Percentiles rank a stretch among this genome's conserved stretches.
These are phyloP conservation scores for Hsuehochloa calcarea DNA, from an alignment of 176 grass and related monocot species.

Conservation along the genomic window DNA sequence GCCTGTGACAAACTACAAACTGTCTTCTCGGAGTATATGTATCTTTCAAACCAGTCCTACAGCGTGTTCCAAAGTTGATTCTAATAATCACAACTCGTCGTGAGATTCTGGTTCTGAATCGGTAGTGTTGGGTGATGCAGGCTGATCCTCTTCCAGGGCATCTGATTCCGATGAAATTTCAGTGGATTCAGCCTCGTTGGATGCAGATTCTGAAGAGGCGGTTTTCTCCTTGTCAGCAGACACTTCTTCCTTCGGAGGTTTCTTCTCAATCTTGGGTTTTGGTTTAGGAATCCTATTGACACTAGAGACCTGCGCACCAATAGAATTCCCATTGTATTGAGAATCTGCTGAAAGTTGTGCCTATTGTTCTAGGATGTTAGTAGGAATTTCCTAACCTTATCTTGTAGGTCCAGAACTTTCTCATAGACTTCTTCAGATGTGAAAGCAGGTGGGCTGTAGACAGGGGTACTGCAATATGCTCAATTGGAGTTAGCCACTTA, in stretches of 20 bases:
- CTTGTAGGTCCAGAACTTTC: slow-evolving; percentile 74
- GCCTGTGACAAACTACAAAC: not conserved
- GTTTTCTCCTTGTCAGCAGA: slow-evolving; percentile 48
- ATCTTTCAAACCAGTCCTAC: not conserved
- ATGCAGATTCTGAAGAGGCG: slow-evolving; percentile 34
- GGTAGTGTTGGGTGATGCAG: slow-evolving; percentile 32
- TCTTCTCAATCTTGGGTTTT: slow-evolving; percentile 94
- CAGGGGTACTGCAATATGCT: slow-evolving; percentile 55
- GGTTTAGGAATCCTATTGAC: slow-evolving; percentile 95
- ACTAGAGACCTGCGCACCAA: slow-evolving; percentile 59
- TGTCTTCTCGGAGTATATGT: slow-evolving; percentile 19
- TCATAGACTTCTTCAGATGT: slow-evolving; percentile 77
- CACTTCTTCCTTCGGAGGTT: slow-evolving; percentile 75
- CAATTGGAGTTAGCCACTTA: slow-evolving; percentile 13
- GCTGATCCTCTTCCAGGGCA: slow-evolving; percentile 24
- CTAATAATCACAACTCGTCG: slow-evolving; percentile 76
- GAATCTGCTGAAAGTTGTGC: not conserved
- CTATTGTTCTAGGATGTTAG: not conserved
- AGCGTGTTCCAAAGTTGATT: not conserved
- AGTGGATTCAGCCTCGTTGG: slow-evolving; percentile 31
- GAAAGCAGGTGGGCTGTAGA: slow-evolving; percentile 55
- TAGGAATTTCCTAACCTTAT: slow-evolving; percentile 56
- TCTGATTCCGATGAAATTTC: slow-evolving; percentile 41
- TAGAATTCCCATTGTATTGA: not conserved
- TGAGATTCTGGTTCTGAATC: slow-evolving; percentile 63